Conservation (phyloP, 2,329 filamentous ascomycete species). For the Teratosphaeria nubilosa region DNA sequence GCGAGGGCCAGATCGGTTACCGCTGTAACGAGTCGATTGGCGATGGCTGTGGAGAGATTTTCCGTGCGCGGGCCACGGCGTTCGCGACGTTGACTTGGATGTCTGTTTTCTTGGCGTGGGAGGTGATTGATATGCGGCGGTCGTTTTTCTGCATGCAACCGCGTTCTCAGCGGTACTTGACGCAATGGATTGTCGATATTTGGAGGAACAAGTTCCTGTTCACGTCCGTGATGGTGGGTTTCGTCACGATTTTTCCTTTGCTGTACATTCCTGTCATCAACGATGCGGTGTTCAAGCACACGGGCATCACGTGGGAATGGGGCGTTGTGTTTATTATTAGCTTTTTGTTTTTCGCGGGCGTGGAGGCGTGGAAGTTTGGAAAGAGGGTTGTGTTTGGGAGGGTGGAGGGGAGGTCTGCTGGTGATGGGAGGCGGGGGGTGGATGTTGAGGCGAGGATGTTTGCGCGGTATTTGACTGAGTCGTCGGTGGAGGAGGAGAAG, state of each 20-base stretch:
- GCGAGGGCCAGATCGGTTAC: conserved; percentile 39
- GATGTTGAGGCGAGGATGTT: conserved; percentile 15
- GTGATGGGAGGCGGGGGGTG: conserved; percentile 4
- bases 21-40: conserved; percentile 52
- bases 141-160: conserved; percentile 66
- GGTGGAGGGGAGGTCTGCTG: conserved; percentile 6
- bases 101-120: conserved; percentile 67
- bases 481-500: neutral
- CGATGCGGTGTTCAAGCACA: conserved; percentile 55
- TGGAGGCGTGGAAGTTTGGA: conserved; percentile 57
- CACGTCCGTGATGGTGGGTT: conserved; percentile 34
- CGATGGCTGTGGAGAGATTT: conserved; percentile 50
- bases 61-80: conserved; percentile 61
- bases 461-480: conserved; percentile 15
- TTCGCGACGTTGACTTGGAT: conserved; percentile 70
- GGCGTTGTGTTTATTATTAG: conserved; percentile 53
- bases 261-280: conserved; percentile 61
- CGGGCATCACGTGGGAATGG: conserved; percentile 58
- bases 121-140: conserved; percentile 62
- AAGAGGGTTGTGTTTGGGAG: conserved; percentile 40
- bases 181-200: conserved; percentile 57
- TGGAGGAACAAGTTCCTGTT: conserved; percentile 61
- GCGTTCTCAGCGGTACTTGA: conserved; percentile 48
- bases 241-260: conserved; percentile 36
- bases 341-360: conserved; percentile 52